Evolutionary conservation across 2,329 filamentous ascomycete species (phyloP).

Genomic region (Fusarium luffae): DNA sequence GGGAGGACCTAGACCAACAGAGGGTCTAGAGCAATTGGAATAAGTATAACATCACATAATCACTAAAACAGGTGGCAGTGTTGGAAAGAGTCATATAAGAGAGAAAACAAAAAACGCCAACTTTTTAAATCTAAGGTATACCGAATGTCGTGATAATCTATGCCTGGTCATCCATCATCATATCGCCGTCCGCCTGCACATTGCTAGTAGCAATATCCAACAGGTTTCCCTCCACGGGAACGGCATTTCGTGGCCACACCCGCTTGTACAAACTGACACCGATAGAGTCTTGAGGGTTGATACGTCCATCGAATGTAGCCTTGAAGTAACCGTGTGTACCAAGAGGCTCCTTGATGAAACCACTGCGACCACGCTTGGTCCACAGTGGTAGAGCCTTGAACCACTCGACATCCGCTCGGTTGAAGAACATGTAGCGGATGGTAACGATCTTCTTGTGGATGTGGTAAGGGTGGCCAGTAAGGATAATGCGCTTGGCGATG

Average conservation of each 20-base stretch:
- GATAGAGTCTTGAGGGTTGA: conserved; percentile 95
- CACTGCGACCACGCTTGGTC: conserved; percentile 88
- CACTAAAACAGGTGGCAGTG: not conserved
- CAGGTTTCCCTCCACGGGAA: conserved; percentile 57
- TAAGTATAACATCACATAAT: conserved; percentile 14
- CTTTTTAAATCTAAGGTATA: conserved; percentile 47
- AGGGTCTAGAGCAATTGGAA: conserved; percentile 61
- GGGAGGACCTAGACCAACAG: conserved; percentile 69
- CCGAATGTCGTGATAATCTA: conserved; percentile 43
- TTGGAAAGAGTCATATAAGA: conserved; percentile 14
- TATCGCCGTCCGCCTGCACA: conserved; percentile 45
- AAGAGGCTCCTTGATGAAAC: conserved; percentile 92
- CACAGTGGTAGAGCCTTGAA: conserved; percentile 97
- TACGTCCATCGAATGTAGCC: conserved; percentile 94
- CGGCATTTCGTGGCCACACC: conserved; percentile 80
- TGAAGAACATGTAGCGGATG: conserved; percentile 99
- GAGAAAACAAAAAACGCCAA: conserved; percentile 40
- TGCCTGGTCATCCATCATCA: conserved; percentile 51
- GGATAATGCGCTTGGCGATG: conserved; percentile 90
- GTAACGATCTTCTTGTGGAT: conserved; percentile 99
- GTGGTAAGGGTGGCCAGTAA: conserved; percentile 97
- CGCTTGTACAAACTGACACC: conserved; percentile 91
- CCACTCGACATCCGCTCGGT: conserved; percentile 92
- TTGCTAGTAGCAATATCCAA: conserved; percentile 50
- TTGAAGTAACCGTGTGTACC: conserved; percentile 99